phyloP scores from a whole-genome alignment of 2,329 filamentous ascomycete genomes.

The Ophiostoma himal-ulmi region DNA sequence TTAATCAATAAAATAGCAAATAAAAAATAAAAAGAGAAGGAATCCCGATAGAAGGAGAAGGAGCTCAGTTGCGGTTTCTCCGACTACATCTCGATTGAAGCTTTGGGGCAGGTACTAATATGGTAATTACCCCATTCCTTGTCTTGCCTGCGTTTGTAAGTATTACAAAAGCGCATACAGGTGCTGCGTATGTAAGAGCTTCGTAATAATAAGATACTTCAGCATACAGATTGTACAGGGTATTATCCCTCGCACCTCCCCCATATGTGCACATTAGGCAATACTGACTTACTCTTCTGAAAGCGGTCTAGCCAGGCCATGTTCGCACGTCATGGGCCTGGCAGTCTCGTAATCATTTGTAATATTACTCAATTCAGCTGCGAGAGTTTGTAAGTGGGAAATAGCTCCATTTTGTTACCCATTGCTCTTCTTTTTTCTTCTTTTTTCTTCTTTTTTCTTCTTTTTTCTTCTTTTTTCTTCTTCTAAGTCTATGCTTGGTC shows the following conservation, averaged over 20 bases:
- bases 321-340: conserved; percentile 19
- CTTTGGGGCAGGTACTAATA: neutral
- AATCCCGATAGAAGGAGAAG: neutral
- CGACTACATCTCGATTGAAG: neutral
- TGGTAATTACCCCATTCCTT: neutral
- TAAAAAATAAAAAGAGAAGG: neutral
- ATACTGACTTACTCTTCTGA: neutral
- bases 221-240: too few relatives aligned
- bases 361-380: conserved; percentile 11
- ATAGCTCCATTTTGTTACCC: neutral
- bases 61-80: neutral
- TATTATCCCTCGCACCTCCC: too few relatives aligned
- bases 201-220: neutral
- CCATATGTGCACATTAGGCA: neutral
- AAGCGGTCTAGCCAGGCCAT: neutral
- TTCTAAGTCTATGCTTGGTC: too few relatives aligned
- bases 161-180: conserved; percentile 15
- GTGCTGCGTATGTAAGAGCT: conserved; percentile 3
- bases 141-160: conserved; percentile 1
- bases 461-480: neutral
- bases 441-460: neutral
- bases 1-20: neutral
- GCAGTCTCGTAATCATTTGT: conserved; percentile 22
- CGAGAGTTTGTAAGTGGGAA: neutral
- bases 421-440: neutral